Conservation (phyloP, 179 eudicot genomes). For the Patellifolia procumbens region DNA sequence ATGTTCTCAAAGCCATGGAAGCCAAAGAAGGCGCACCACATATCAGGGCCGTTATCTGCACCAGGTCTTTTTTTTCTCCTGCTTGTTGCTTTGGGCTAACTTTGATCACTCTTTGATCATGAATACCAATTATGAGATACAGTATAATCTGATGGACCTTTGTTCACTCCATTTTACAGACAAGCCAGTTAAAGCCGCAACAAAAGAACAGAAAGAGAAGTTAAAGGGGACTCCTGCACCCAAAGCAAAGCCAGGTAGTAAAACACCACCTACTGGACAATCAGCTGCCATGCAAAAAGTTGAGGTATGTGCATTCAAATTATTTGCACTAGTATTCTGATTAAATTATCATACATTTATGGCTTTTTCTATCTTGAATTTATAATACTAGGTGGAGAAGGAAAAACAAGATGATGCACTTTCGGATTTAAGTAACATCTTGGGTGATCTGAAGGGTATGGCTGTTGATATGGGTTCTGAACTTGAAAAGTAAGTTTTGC, state of each 20-base stretch:
- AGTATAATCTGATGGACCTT: not conserved
- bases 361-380: not conserved
- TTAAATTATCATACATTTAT: not conserved
- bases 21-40: conserved; percentile 70
- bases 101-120: not conserved
- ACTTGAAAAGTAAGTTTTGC: conserved; percentile 63
- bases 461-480: conserved; percentile 96
- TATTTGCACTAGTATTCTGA: not conserved
- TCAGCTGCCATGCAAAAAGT: conserved; percentile 68
- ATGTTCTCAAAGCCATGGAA: conserved; percentile 97
- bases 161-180: conserved; percentile 22
- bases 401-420: conserved; percentile 86
- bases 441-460: conserved; percentile 97
- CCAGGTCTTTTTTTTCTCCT: conserved; percentile 45
- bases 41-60: conserved; percentile 61
- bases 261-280: conserved; percentile 64
- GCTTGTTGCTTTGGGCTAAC: not conserved
- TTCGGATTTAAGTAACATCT: conserved; percentile 66
- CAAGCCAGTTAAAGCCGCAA: conserved; percentile 39
- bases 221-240: conserved; percentile 42
- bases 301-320: conserved; percentile 52
- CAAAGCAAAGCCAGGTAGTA: conserved; percentile 43
- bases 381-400: conserved; percentile 62
- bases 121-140: no score
- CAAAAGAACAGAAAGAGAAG: conserved; percentile 69